Evolutionary conservation across 148 eudicot genomes (phyloP).

Genomic region (Diospyros kaki): DNA sequence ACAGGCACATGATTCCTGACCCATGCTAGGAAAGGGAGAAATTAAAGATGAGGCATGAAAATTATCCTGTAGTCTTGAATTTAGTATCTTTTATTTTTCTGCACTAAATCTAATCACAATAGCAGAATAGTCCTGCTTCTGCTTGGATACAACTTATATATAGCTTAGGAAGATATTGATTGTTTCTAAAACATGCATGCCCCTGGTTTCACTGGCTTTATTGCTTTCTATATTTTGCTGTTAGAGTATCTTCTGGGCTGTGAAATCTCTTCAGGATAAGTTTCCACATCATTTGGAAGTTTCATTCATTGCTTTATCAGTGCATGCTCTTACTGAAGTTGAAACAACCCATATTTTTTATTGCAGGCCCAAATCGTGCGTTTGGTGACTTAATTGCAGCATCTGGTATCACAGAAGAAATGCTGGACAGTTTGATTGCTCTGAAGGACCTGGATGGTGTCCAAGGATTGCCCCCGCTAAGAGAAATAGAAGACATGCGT

Average conservation of each 20-base stretch:
- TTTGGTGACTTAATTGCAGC: constrained; percentile 91
- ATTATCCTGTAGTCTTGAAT: background rate
- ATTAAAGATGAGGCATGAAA: background rate
- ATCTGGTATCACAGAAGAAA: constrained; percentile 88
- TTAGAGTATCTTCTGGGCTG: background rate
- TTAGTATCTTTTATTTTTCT: background rate
- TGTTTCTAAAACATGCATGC: background rate
- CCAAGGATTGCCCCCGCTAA: constrained; percentile 76
- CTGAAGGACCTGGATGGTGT: constrained; percentile 71
- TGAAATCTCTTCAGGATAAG: background rate
- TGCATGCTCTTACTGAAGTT: background rate
- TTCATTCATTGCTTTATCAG: background rate
- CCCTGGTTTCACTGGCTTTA: background rate
- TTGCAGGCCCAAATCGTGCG: constrained; percentile 83
- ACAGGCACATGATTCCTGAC: too few relatives aligned
- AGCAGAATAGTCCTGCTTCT: background rate
- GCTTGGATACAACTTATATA: background rate
- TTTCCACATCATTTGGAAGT: background rate
- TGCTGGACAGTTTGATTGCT: constrained; percentile 91
- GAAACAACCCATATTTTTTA: constrained; percentile 9
- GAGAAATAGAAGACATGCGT: constrained; percentile 73
- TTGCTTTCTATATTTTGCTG: background rate
- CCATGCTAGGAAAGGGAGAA: too few relatives aligned
- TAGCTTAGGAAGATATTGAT: background rate
- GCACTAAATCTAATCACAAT: background rate